Evolutionary conservation across 1,284 basidiomycete species (phyloP).

Genomic region (Ganoderma lucidum): DNA sequence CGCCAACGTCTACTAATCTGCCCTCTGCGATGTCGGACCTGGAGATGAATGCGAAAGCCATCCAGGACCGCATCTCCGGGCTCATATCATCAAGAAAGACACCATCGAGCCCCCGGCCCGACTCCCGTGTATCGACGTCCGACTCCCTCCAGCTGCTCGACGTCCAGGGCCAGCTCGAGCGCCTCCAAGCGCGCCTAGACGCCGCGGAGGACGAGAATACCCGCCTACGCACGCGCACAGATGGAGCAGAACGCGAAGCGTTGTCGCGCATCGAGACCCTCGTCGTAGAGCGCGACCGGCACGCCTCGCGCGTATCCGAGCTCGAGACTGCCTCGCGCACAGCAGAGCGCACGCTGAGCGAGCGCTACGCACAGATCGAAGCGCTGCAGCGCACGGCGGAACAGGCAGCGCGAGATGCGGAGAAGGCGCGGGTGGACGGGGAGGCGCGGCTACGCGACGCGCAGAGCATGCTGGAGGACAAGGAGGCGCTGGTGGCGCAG

Average conservation of each 20-base stretch:
- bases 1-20: conserved; percentile 30
- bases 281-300: conserved; percentile 57
- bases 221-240: conserved; percentile 37
- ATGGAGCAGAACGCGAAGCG: conserved; percentile 39
- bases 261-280: conserved; percentile 41
- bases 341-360: conserved; percentile 55
- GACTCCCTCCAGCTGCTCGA: conserved; percentile 36
- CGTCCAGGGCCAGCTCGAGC: conserved; percentile 47
- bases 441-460: conserved; percentile 55
- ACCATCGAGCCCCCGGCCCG: conserved; percentile 40
- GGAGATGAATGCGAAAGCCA: conserved; percentile 43
- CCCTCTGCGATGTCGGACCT: conserved; percentile 43
- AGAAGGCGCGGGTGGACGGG: conserved; percentile 53
- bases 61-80: conserved; percentile 62
- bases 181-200: conserved; percentile 59
- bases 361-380: conserved; percentile 61
- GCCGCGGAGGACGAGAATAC: conserved; percentile 62
- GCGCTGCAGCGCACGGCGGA: conserved; percentile 56
- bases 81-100: conserved; percentile 46
- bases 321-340: conserved; percentile 58
- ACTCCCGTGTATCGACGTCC: conserved; percentile 38
- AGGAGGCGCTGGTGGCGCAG: conserved; percentile 51
- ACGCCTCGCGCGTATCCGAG: conserved; percentile 49
- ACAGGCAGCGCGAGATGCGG: conserved; percentile 52
- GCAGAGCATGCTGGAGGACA: conserved; percentile 57